Evolutionary conservation across 2,329 filamentous ascomycete species (phyloP).

Genomic region (Aspergillus felis): DNA sequence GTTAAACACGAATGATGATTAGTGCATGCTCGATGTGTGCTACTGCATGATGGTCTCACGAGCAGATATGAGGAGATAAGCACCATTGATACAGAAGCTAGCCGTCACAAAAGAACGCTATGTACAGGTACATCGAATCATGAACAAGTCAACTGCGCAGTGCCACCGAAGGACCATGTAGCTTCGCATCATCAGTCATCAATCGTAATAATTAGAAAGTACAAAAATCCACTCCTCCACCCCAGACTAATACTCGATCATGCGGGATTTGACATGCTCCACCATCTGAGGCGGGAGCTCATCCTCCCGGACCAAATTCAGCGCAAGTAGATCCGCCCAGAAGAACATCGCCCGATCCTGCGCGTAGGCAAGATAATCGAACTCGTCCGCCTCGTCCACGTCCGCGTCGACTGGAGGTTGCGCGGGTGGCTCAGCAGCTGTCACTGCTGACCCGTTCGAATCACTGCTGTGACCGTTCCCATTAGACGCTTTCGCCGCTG

Average conservation of each 20-base stretch:
- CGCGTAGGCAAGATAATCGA: constrained; percentile 89
- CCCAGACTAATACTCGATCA: constrained; percentile 57
- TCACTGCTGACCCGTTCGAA: neutral
- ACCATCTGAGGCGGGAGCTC: constrained; percentile 70
- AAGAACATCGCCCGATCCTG: constrained; percentile 90
- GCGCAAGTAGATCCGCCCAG: constrained; percentile 79
- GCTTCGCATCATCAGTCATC: constrained; percentile 8
- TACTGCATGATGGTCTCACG: neutral
- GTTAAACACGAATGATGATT: neutral
- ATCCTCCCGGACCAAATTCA: constrained; percentile 70
- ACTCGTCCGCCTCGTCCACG: constrained; percentile 66
- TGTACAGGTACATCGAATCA: neutral
- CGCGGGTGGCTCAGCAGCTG: constrained; percentile 15
- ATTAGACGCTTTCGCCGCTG: constrained; percentile 17
- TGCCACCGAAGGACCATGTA: neutral
- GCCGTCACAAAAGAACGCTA: neutral
- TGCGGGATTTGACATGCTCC: constrained; percentile 57
- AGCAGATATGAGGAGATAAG: neutral
- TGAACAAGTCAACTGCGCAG: neutral
- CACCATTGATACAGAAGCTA: neutral
- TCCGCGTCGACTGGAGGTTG: constrained; percentile 40
- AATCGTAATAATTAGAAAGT: neutral
- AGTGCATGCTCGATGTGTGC: too few species aligned
- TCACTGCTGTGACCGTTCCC: constrained; percentile 7
- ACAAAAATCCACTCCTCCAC: neutral